Base-by-base conservation (phyloP, 495 filamentous ascomycete genomes). In the Halenospora varia region DNA sequence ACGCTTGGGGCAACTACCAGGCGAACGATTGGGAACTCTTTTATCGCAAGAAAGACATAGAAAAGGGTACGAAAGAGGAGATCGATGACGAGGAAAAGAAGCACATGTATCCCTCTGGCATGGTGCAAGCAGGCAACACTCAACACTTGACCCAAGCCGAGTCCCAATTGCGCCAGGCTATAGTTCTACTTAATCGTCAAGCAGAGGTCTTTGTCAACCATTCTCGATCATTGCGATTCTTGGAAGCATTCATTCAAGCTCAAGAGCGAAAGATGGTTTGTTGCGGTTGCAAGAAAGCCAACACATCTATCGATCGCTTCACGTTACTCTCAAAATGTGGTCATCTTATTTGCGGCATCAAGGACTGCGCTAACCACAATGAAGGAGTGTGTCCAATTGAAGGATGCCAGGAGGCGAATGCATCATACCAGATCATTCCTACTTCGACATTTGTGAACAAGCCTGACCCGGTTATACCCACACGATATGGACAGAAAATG, bases 281-380 rank as follows among this genome's bases (percentile, higher is more conserved):
- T 18, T 3, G 13, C 6, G 17, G 20, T 2, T 52, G 49, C 39
- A n/a, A 25, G 9, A 11, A 29, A 3, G 3, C 10, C 3, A 15
- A 40, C 10, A 13, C 39, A n/a, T 2, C 8, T 3, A 10, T 26
- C 22, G 15, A 47, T 6, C 2, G 19, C 2, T 20, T 50, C 10
- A 57, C 55, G 11, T n/a, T 50, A 15, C 26, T 82, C 18, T 67
- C 73, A 2, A 70, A 64, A 17, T 85, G 82, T 56, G 82, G 82
- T 1, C 82, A 84, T 48, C 48, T 68, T 10, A 66, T 80, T 18
- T 84, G 80, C 59, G 46, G 66, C 26, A 35, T 15, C 8, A 40
- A 40, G 8, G 9, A 26, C 3, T 83, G 80, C 40, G 25, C 45
- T n/a, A 60, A 57, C 2, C 55, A 66, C 15, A 40, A 8, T 9